A percentile compares a stretch with the other conserved stretches of the same genome.
Conservation (phyloP, 768 basidiomycete genomes). For the Podaxis rugospora region DNA sequence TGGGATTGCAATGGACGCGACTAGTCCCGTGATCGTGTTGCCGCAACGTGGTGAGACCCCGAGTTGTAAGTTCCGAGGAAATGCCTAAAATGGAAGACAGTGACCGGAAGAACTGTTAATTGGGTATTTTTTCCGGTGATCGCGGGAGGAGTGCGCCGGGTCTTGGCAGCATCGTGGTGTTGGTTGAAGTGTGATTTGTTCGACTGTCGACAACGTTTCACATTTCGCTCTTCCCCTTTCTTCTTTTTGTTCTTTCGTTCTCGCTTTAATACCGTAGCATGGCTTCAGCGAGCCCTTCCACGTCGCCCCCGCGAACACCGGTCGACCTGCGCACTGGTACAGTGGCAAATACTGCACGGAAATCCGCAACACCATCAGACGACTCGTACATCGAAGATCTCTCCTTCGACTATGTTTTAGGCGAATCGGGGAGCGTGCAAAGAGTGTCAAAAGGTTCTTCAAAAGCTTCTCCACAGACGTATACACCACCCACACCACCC, state of each 20-base stretch:
- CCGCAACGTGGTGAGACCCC: slow-evolving; percentile 28
- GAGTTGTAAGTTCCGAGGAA: slow-evolving; percentile 8
- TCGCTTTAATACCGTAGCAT: slow-evolving; percentile 16
- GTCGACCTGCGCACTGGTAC: slow-evolving; percentile 21
- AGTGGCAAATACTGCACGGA: slow-evolving; percentile 10
- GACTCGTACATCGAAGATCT: slow-evolving; percentile 60
- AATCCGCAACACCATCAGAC: slow-evolving; percentile 38
- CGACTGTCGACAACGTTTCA: slow-evolving; percentile 18
- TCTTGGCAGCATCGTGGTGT: slow-evolving; percentile 28
- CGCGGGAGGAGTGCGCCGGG: slow-evolving; percentile 19
- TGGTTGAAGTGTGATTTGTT: slow-evolving; percentile 20
- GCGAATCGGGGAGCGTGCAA: slow-evolving; percentile 50
- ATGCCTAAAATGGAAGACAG: slow-evolving; percentile 14
- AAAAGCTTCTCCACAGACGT: slow-evolving; percentile 37
- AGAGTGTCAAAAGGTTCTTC: slow-evolving; percentile 52
- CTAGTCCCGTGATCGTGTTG: slow-evolving; percentile 36
- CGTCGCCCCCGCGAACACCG: slow-evolving; percentile 41
- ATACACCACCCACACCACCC: slow-evolving; percentile 40
- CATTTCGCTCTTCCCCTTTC: slow-evolving; percentile 16
- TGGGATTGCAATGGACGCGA: slow-evolving; percentile 4
- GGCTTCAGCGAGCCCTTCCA: slow-evolving; percentile 24
- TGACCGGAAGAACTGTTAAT: neutral
- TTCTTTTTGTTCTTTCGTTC: slow-evolving; percentile 16
- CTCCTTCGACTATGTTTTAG: slow-evolving; percentile 60
- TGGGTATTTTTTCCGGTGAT: slow-evolving; percentile 11